Conservation (phyloP, 1,284 basidiomycete species). For the Marasmius fiardii region DNA sequence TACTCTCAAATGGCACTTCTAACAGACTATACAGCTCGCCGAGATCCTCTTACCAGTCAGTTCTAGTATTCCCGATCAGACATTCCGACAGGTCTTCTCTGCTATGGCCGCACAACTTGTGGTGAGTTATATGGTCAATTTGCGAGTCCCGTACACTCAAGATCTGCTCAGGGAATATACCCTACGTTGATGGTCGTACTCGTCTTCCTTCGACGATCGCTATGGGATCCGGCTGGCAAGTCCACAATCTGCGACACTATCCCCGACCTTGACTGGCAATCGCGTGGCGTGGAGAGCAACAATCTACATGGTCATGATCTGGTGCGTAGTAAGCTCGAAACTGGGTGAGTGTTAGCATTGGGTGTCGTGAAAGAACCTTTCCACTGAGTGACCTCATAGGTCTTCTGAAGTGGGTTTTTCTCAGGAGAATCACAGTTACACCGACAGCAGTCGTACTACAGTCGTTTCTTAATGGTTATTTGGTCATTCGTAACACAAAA, state of each 20-base stretch:
- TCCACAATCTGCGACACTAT: background rate
- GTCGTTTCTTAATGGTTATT: too few relatives aligned
- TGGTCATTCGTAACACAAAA: too few relatives aligned
- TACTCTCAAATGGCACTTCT: background rate
- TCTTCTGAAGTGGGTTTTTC: too few relatives aligned
- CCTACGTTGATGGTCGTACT: background rate
- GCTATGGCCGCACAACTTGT: background rate
- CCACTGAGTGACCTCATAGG: too few relatives aligned
- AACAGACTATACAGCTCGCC: background rate
- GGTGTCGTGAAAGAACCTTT: too few relatives aligned
- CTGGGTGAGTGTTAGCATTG: background rate
- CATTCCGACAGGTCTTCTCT: background rate
- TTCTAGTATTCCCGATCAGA: background rate
- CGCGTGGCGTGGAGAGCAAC: too few relatives aligned
- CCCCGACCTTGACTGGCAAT: too few relatives aligned
- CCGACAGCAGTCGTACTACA: too few relatives aligned
- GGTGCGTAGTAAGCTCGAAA: background rate
- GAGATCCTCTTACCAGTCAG: background rate
- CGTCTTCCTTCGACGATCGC: background rate
- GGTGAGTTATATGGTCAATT: background rate
- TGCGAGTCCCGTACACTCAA: background rate
- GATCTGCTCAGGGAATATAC: background rate
- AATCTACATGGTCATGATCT: background rate
- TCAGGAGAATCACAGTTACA: too few relatives aligned
- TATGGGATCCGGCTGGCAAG: background rate